Base-by-base conservation (phyloP, 768 basidiomycete species). In the Mycena albidolilacea region DNA sequence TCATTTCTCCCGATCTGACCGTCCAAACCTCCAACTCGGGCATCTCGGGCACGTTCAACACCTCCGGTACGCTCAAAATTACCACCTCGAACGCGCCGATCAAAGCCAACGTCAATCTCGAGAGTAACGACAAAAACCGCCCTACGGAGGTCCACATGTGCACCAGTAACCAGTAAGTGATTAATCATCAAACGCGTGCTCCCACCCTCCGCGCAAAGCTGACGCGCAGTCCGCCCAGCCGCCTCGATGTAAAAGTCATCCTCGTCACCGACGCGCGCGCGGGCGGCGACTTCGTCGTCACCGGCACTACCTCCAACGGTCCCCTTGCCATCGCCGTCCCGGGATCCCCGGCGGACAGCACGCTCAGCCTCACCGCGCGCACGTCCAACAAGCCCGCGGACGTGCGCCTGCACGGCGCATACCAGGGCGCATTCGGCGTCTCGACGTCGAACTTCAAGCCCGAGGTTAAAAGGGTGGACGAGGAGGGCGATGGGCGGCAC, bases 321-420 rank as follows among this genome's bases (percentile, higher is more conserved):
- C 80, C 74, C 6, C 57, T 85, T 57, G 17, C 71, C 7, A 60
- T 87, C 39, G 64, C 71, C 9, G 76, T 86, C 71, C 77, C 80
- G 14, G 64, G 74, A 41, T 79, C 83, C 7, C 84, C 87, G 2
- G 68, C 81, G 6, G 80, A 81, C 71, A 81, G 84, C 15, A 74
- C 69, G 9, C 81, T 88, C 21, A 46, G 54, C 38, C 67, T 85
- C 39, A 62, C 48, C 0, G 83, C 79, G 0, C 69, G 55, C 30
- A 84, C 85, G 30, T 69, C 79, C 21, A 87, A 88, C 74, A 71
- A 79, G 7, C 81, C 79, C 11, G 83, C 84, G 5, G 64, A 69
- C 12, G 81, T 87, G 54, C 19, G 21, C 10, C 73, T 88, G 7
- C 79, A 83, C 62, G 70, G 77, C 8, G 78, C 84, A 19, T 88